phyloP scores from a whole-genome alignment of 345 rosid genomes.

The Salix udensis region DNA sequence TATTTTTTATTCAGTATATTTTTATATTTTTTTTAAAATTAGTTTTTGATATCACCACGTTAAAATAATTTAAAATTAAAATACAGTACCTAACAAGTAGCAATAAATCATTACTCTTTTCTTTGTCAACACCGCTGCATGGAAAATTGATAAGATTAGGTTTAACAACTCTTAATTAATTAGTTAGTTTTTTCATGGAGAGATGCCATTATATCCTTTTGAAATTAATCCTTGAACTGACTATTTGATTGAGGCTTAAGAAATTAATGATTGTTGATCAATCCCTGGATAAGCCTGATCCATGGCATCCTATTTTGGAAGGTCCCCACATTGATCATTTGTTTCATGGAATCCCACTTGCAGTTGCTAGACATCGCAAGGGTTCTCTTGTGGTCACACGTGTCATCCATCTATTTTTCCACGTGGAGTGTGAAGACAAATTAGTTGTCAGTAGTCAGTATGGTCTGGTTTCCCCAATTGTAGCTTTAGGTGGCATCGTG shows the following conservation, averaged over 20 bases:
- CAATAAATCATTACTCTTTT: too few relatives aligned
- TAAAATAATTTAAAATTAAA: too few relatives aligned
- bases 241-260: not conserved
- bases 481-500: not conserved
- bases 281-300: not conserved
- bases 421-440: slow-evolving; percentile 23
- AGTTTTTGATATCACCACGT: too few relatives aligned
- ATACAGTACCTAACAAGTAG: too few relatives aligned
- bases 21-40: too few relatives aligned
- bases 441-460: slow-evolving; percentile 30
- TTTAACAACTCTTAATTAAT: not conserved
- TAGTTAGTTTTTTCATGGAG: not conserved
- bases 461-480: not conserved
- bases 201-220: not conserved
- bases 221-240: not conserved
- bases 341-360: slow-evolving; percentile 17
- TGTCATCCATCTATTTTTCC: not conserved
- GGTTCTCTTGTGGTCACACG: not conserved
- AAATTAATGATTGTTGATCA: not conserved
- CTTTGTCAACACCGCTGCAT: not conserved
- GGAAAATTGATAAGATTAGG: not conserved
- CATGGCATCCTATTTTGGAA: too few relatives aligned
- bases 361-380: not conserved
- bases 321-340: not conserved
- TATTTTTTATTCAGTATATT: too few relatives aligned